phyloP scores from a whole-genome alignment of 2,329 filamentous ascomycete genomes.

The Bimuria novae-zelandiae region DNA sequence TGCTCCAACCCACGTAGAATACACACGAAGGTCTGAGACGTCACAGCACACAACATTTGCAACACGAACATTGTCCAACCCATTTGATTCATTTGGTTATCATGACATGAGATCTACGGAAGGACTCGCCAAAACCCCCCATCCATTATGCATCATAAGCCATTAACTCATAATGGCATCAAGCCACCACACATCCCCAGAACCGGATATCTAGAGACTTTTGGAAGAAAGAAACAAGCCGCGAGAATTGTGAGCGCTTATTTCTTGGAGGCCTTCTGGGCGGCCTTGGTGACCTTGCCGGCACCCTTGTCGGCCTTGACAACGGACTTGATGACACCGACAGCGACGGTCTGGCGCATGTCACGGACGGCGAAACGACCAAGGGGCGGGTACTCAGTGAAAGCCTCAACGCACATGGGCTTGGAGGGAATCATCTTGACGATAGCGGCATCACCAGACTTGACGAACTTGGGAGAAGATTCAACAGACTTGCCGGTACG shows the following conservation, averaged over 20 bases:
- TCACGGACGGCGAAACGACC: slow-evolving; percentile 99
- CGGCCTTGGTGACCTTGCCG: slow-evolving; percentile 58
- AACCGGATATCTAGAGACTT: slow-evolving; percentile 40
- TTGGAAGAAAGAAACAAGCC: slow-evolving; percentile 40
- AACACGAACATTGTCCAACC: slow-evolving; percentile 21
- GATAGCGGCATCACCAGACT: slow-evolving; percentile 99
- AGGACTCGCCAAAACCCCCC: slow-evolving; percentile 41
- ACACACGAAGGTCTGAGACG: too few species aligned
- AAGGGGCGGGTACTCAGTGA: slow-evolving; percentile 99
- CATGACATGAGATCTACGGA: slow-evolving; percentile 48
- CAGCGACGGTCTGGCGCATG: slow-evolving; percentile 81
- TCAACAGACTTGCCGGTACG: slow-evolving; percentile 99
- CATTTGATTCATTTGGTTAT: slow-evolving; percentile 46
- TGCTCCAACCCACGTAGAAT: too few species aligned
- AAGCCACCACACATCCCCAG: slow-evolving; percentile 45
- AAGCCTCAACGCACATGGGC: slow-evolving; percentile 99
- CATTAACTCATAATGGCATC: slow-evolving; percentile 44
- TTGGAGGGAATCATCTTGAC: slow-evolving; percentile 99
- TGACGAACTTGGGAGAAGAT: slow-evolving; percentile 97
- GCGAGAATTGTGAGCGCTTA: slow-evolving; percentile 39
- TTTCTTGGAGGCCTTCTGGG: slow-evolving; percentile 49
- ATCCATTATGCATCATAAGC: slow-evolving; percentile 46
- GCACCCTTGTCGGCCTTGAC: slow-evolving; percentile 54
- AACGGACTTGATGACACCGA: slow-evolving; percentile 86
- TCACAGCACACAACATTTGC: too few species aligned